Base-by-base conservation (phyloP, 2,329 filamentous ascomycete species). In the Endocalyx cinctus region DNA sequence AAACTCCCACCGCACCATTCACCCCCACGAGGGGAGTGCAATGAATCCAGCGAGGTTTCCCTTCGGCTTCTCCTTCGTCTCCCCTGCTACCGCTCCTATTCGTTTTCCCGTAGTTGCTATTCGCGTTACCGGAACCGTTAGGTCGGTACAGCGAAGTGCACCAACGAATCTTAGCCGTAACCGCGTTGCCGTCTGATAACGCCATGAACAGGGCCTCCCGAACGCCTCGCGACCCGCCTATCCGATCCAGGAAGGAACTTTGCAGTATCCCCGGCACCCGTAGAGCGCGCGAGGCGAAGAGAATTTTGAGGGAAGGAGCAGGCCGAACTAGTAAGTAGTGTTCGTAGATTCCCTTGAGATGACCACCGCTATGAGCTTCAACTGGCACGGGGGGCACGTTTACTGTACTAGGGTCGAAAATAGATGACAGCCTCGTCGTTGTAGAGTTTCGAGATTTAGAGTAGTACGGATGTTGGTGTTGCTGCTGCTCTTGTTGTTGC, bases 111-210 rank as follows among this genome's bases (percentile, higher is more conserved):
- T n/a, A n/a, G n/a, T n/a, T n/a, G 20, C 70, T 66, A 16, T 27
- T 36, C 8, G 29, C 15, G 16, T 17, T 27, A 18, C 15, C 25
- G 16, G 15, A 14, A 13, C 20, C 17, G 17, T 16, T 14, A n/a
- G n/a, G n/a, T n/a, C n/a, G n/a, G n/a, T n/a, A n/a, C 5, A 58
- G 58, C 27, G 66, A 63, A 28, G 66, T 69, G 2, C 85, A 60
- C 84, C 83, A 89, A 33, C 76, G 74, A 11, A 89, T 74, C 51
- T 85, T 85, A 4, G 82, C 82, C 2, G 84, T 88, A 5, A 88
- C 79, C 29, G 82, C 80, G 27, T 77, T 74, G 0, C 82, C 82
- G 46, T 81, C 73, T 5, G 72, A 70, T 15, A 89, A 70, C 0
- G 84, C 82, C n/a, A 65, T 58, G 1, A 58, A 56, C 13, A 78